Evolutionary conservation across 2,329 filamentous ascomycete genomes (phyloP).

Genomic region (Fusarium sacchari): DNA sequence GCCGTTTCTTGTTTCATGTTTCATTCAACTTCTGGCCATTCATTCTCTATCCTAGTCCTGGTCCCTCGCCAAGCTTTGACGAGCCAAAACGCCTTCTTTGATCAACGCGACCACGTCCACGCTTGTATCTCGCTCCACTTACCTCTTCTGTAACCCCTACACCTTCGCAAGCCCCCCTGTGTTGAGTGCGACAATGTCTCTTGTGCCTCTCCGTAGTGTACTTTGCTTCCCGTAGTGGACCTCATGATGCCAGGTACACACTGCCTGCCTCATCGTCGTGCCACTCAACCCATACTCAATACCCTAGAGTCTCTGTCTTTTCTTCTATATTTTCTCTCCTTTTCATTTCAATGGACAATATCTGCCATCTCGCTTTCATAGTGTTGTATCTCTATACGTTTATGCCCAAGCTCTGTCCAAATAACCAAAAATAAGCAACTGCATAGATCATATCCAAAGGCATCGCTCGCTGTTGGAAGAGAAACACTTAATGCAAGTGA

Average conservation of each 20-base stretch:
- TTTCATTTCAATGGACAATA: not conserved
- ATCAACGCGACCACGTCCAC: conserved; percentile 15
- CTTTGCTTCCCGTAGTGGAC: not conserved
- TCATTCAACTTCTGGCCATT: conserved; percentile 17
- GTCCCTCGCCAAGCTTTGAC: conserved; percentile 12
- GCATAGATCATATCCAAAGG: not conserved
- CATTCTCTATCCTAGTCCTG: conserved; percentile 27
- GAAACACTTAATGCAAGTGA: not conserved
- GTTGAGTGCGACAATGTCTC: not conserved
- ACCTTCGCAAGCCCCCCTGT: not conserved
- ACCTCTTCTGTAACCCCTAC: conserved; percentile 10
- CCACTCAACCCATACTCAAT: not conserved
- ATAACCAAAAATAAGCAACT: not conserved
- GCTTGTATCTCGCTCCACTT: conserved; percentile 17
- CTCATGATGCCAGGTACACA: not conserved
- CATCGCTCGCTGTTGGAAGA: not conserved
- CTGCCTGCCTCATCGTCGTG: not conserved
- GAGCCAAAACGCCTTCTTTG: conserved; percentile 5
- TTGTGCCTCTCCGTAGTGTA: conserved; percentile 24
- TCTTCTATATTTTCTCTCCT: not conserved
- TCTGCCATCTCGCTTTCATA: not conserved
- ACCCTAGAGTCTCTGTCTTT: not conserved
- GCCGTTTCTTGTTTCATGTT: conserved; percentile 38
- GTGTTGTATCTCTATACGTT: not conserved
- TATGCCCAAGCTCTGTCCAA: not conserved